Evolutionary conservation across 75 land plant species (phyloP).

Genomic region (Gnetum montanum): DNA sequence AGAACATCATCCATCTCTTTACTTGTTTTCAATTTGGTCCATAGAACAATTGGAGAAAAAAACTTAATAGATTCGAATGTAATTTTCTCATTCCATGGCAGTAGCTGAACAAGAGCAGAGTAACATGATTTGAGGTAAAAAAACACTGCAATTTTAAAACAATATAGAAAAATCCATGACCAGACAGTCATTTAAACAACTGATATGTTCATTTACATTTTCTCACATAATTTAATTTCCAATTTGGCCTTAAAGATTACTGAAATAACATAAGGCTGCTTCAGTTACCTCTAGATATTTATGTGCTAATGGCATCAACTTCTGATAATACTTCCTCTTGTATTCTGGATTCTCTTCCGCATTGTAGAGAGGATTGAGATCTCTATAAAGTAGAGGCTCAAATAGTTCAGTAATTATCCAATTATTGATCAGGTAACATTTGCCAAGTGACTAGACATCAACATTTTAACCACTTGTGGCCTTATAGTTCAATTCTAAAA

Average conservation of each 20-base stretch:
- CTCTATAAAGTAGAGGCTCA: slow-evolving; percentile 64
- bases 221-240: too few relatives aligned
- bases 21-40: slow-evolving; percentile 67
- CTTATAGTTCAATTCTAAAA: too few relatives aligned
- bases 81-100: slow-evolving; percentile 94
- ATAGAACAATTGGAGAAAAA: slow-evolving; percentile 93
- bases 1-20: slow-evolving; percentile 45
- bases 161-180: too few relatives aligned
- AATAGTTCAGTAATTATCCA: too few relatives aligned
- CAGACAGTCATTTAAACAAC: too few relatives aligned
- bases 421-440: too few relatives aligned
- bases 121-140: not conserved
- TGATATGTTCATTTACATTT: too few relatives aligned
- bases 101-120: slow-evolving; percentile 78
- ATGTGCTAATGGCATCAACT: slow-evolving; percentile 48
- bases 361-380: slow-evolving; percentile 84
- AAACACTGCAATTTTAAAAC: not conserved
- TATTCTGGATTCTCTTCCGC: slow-evolving; percentile 36
- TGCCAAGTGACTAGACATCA: too few relatives aligned
- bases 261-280: too few relatives aligned
- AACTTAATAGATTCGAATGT: slow-evolving; percentile 84
- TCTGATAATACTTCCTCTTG: slow-evolving; percentile 62
- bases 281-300: slow-evolving; percentile 64
- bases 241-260: too few relatives aligned
- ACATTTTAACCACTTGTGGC: too few relatives aligned